Conservation (phyloP, 257 asterid genomes). For the Vinca minor region DNA sequence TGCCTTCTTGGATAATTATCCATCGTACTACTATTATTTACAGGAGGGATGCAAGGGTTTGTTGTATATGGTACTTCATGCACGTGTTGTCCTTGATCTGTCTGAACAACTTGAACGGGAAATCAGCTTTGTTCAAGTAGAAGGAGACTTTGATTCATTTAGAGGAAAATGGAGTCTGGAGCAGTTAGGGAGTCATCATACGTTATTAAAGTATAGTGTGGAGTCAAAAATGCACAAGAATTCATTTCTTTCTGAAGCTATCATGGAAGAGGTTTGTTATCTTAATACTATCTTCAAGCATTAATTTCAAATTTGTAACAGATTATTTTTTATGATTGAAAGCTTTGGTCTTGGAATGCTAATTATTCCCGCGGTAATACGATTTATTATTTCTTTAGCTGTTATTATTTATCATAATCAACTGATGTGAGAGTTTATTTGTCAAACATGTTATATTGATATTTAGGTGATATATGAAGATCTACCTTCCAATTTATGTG, state of each 20-base stretch:
- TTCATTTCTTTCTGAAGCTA: conserved; percentile 91
- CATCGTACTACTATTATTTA: conserved; percentile 5
- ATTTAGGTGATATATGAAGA: conserved; percentile 88
- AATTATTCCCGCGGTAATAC: neutral
- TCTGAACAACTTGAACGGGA: conserved; percentile 73
- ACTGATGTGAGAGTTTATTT: neutral
- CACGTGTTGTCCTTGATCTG: conserved; percentile 82
- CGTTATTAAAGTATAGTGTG: conserved; percentile 71
- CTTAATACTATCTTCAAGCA: neutral
- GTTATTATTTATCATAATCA: no score
- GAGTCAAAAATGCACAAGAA: conserved; percentile 90
- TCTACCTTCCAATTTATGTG: conserved; percentile 93
- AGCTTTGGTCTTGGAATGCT: neutral
- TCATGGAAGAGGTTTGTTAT: conserved; percentile 84
- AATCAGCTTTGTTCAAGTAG: conserved; percentile 83
- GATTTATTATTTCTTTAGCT: neutral
- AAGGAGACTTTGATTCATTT: conserved; percentile 85
- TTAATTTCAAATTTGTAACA: neutral
- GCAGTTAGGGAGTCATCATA: conserved; percentile 87
- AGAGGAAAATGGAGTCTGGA: conserved; percentile 87
- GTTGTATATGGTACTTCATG: conserved; percentile 92
- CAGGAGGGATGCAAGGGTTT: conserved; percentile 99
- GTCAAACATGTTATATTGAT: conserved; percentile 7
- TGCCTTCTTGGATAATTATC: neutral
- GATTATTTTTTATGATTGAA: neutral